These are phyloP conservation scores for Coniferiporia sulphurascens DNA, from an alignment of 1,284 basidiomycete species.

Conservation along the genomic window DNA sequence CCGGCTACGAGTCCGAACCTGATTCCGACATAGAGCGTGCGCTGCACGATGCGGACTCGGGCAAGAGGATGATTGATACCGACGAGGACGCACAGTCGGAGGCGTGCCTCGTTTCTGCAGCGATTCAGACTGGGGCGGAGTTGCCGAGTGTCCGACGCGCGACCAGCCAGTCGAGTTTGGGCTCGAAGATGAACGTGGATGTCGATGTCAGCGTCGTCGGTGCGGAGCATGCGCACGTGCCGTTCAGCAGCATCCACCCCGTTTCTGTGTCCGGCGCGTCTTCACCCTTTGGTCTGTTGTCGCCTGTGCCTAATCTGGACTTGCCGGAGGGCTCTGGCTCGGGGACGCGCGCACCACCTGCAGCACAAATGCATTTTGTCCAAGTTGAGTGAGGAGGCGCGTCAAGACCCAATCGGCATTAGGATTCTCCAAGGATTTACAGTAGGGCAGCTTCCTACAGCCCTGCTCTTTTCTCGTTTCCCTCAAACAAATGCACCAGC, in stretches of 20 bases:
- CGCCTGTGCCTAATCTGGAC: too few species aligned
- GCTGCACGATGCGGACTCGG: background rate
- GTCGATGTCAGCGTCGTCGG: background rate
- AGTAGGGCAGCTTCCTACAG: too few species aligned
- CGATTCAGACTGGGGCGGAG: background rate
- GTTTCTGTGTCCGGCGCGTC: background rate
- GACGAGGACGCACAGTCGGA: background rate
- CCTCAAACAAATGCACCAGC: too few species aligned
- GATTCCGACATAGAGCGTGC: background rate
- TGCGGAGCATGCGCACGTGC: background rate
- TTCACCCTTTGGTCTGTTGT: constrained; percentile 31
- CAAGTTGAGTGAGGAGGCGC: too few species aligned
- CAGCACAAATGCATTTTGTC: too few species aligned
- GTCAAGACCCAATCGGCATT: too few species aligned
- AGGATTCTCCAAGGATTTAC: too few species aligned
- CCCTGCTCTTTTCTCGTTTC: too few species aligned
- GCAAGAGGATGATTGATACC: background rate
- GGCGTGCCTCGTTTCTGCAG: background rate
- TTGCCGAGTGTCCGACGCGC: background rate
- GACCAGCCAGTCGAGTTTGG: background rate
- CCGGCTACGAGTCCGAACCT: constrained; percentile 8
- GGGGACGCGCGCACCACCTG: too few species aligned
- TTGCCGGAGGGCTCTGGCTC: too few species aligned
- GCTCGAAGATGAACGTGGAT: background rate
- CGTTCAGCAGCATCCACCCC: background rate